Percentiles rank a stretch among this genome's conserved stretches.
phyloP scores from a whole-genome alignment of 2,329 filamentous ascomycete species.

The Trichocomaceae sp. region DNA sequence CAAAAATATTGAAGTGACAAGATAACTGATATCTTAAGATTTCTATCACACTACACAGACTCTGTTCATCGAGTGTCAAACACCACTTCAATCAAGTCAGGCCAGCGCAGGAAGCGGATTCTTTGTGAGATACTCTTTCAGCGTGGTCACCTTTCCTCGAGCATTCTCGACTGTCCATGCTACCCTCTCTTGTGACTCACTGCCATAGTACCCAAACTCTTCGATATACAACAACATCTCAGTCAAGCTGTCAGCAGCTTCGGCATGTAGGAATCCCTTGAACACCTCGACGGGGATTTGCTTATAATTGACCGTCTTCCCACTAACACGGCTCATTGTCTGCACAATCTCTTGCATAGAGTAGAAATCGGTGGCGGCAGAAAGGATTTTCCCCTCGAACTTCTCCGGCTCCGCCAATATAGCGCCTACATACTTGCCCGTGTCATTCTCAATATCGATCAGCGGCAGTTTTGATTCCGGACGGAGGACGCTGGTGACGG shows the following conservation, averaged over 20 bases:
- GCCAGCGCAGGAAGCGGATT: slow-evolving; percentile 1
- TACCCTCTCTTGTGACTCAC: slow-evolving; percentile 25
- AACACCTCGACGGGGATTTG: slow-evolving; percentile 23
- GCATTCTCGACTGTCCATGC: slow-evolving; percentile 23
- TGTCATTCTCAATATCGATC: slow-evolving; percentile 32
- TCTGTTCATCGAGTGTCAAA: no score
- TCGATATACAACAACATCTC: slow-evolving; percentile 25
- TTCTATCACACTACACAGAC: not conserved
- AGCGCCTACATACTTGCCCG: slow-evolving; percentile 29
- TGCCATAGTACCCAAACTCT: slow-evolving; percentile 34
- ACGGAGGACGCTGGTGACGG: slow-evolving; percentile 16
- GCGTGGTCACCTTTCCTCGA: slow-evolving; percentile 26
- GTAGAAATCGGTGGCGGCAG: slow-evolving; percentile 29
- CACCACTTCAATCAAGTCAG: not conserved
- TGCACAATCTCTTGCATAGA: slow-evolving; percentile 25
- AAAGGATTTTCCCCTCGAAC: slow-evolving; percentile 31
- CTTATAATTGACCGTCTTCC: slow-evolving; percentile 31
- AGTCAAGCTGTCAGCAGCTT: slow-evolving; percentile 14
- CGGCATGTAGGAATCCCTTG: slow-evolving; percentile 16
- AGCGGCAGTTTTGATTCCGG: slow-evolving; percentile 25
- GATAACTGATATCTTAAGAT: no score
- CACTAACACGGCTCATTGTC: slow-evolving; percentile 29
- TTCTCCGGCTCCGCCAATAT: slow-evolving; percentile 33
- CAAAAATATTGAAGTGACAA: no score
- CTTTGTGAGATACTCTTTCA: slow-evolving; percentile 31